A percentile compares a stretch with the other conserved stretches of the same genome.
Evolutionary conservation across 2,329 filamentous ascomycete species (phyloP).

Genomic region (Penicillium sp.): DNA sequence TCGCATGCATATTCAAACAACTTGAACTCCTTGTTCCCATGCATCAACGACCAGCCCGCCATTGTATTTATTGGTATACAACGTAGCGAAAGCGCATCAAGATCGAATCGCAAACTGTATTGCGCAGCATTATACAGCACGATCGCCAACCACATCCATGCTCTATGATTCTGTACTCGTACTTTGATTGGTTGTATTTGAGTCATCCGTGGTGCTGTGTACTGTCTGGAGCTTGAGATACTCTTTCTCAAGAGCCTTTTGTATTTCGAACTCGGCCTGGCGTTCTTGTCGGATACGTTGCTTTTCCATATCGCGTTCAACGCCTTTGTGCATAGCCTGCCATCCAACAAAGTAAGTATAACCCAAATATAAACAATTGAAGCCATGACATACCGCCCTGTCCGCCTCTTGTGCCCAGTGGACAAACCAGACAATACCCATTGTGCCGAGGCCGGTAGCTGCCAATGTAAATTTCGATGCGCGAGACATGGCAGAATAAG

Average conservation of each 20-base stretch:
- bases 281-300: conserved; percentile 87
- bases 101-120: background rate
- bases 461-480: conserved; percentile 83
- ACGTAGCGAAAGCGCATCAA: background rate
- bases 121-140: background rate
- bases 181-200: conserved; percentile 20
- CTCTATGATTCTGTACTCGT: conserved; percentile 26
- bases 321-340: conserved; percentile 89
- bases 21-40: conserved; percentile 7
- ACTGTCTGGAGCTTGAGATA: conserved; percentile 88
- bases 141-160: background rate
- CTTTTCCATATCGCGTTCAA: conserved; percentile 91
- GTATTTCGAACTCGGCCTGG: conserved; percentile 92
- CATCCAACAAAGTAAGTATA: conserved; percentile 5
- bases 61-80: background rate
- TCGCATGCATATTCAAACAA: conserved; percentile 1
- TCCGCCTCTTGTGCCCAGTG: conserved; percentile 86
- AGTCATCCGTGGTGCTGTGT: conserved; percentile 46
- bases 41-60: background rate
- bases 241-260: conserved; percentile 78
- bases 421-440: conserved; percentile 76
- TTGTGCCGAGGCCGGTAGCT: conserved; percentile 72
- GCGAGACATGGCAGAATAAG: conserved; percentile 68
- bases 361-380: background rate
- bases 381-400: conserved; percentile 63